Evolutionary conservation across 345 rosid genomes (phyloP).

Genomic region (Mallotus nudiflorus): DNA sequence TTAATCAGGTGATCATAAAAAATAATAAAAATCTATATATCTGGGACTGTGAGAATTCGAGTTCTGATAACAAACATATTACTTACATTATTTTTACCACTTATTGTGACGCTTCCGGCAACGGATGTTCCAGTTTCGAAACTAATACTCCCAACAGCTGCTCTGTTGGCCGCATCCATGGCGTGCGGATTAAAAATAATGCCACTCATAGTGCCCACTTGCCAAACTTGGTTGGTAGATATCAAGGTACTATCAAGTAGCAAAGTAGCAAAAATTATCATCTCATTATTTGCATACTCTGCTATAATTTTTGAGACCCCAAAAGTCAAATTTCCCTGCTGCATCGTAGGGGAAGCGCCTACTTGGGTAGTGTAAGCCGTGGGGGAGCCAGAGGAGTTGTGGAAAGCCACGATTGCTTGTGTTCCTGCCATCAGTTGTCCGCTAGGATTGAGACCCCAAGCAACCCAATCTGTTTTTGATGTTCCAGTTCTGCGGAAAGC

Average conservation of each 20-base stretch:
- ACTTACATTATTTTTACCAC: constrained; percentile 71
- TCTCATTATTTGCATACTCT: neutral
- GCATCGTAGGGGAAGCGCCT: neutral
- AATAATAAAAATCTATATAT: too few relatives aligned
- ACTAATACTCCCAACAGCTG: neutral
- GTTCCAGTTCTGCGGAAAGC: constrained; percentile 8
- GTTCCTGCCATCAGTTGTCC: neutral
- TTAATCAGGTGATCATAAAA: neutral
- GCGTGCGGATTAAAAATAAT: neutral
- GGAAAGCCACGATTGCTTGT: neutral
- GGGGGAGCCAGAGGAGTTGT: neutral
- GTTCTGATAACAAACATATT: too few relatives aligned
- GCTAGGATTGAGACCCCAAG: neutral
- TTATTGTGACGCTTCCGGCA: constrained; percentile 37
- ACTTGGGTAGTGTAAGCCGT: neutral
- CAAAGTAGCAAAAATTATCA: neutral
- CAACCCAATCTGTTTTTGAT: neutral
- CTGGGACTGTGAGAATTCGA: too few relatives aligned
- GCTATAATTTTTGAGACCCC: neutral
- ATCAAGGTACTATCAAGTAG: neutral
- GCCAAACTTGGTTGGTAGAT: neutral
- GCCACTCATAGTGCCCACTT: neutral
- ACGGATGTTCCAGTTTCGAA: constrained; percentile 7
- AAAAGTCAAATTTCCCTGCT: neutral
- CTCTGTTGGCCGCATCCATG: neutral